These are phyloP conservation scores for Chrysosporium keratinophilum DNA, from an alignment of 2,329 filamentous ascomycete genomes.

Conservation along the genomic window DNA sequence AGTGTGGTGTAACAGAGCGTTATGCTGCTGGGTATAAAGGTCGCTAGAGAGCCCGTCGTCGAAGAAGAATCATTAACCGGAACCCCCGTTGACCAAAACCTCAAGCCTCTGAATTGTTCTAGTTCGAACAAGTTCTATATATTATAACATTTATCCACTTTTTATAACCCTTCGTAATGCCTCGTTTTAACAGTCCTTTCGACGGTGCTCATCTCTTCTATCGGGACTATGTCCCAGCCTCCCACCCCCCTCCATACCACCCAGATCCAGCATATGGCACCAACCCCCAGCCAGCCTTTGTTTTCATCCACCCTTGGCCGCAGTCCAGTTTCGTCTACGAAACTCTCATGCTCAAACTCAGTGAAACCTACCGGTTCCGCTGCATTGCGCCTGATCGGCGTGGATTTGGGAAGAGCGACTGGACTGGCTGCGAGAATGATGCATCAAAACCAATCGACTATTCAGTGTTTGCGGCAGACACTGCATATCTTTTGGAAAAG, in stretches of 20 bases:
- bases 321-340: constrained; percentile 25
- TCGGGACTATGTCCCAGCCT: constrained; percentile 19
- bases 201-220: constrained; percentile 20
- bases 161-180: constrained; percentile 14
- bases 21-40: too few species aligned
- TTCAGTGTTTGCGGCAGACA: constrained; percentile 24
- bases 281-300: constrained; percentile 17
- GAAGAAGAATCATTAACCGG: too few species aligned
- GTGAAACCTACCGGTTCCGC: constrained; percentile 22
- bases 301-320: constrained; percentile 28
- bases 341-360: constrained; percentile 21
- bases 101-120: too few species aligned
- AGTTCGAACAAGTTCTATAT: not conserved
- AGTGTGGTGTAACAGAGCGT: too few species aligned
- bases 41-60: too few species aligned
- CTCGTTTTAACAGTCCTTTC: constrained; percentile 19
- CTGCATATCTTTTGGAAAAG: constrained; percentile 19
- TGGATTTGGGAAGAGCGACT: constrained; percentile 26
- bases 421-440: constrained; percentile 17
- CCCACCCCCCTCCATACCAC: constrained; percentile 14
- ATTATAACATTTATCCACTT: not conserved
- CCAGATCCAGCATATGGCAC: constrained; percentile 9
- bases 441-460: constrained; percentile 20
- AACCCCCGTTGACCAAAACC: too few species aligned
- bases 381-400: constrained; percentile 25